Conservation (phyloP, 352 stramenopile species). For the Globisporangium nodosum region DNA sequence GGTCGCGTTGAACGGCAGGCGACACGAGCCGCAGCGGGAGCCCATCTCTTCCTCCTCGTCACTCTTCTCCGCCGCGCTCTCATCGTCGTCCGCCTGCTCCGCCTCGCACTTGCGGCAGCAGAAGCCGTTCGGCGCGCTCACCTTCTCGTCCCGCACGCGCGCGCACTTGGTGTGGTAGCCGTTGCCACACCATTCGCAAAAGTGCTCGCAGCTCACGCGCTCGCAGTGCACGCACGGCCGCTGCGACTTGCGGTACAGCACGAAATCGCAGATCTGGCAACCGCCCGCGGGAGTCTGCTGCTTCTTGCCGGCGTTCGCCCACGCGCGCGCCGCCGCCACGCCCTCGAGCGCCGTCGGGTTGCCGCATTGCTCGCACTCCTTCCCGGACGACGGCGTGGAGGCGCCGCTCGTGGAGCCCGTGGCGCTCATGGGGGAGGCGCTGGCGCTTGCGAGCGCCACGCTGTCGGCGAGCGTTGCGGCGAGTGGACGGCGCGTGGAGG, state of each 20-base stretch:
- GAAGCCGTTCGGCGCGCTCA: constrained; percentile 50
- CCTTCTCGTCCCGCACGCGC: constrained; percentile 38
- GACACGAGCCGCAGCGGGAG: constrained; percentile 61
- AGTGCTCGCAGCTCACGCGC: constrained; percentile 59
- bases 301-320: constrained; percentile 36
- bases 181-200: constrained; percentile 83
- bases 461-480: constrained; percentile 4
- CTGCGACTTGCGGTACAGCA: constrained; percentile 60
- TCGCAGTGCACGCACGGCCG: constrained; percentile 63
- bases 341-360: constrained; percentile 28
- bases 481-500: constrained; percentile 5
- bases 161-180: constrained; percentile 77
- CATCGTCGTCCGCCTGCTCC: constrained; percentile 57
- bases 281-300: constrained; percentile 27
- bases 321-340: constrained; percentile 31
- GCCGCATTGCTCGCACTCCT: constrained; percentile 51
- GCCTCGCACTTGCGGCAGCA: constrained; percentile 70
- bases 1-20: constrained; percentile 42
- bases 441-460: constrained; percentile 12
- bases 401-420: constrained; percentile 13
- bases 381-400: constrained; percentile 18
- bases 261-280: constrained; percentile 83
- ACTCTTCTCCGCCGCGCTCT: constrained; percentile 21
- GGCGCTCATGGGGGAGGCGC: constrained; percentile 8
- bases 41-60: constrained; percentile 43